Percentiles rank a stretch among this genome's conserved stretches.
These are phyloP conservation scores for Flaveria ramosissima DNA, from an alignment of 129 eudicot genomes.

Conservation along the genomic window DNA sequence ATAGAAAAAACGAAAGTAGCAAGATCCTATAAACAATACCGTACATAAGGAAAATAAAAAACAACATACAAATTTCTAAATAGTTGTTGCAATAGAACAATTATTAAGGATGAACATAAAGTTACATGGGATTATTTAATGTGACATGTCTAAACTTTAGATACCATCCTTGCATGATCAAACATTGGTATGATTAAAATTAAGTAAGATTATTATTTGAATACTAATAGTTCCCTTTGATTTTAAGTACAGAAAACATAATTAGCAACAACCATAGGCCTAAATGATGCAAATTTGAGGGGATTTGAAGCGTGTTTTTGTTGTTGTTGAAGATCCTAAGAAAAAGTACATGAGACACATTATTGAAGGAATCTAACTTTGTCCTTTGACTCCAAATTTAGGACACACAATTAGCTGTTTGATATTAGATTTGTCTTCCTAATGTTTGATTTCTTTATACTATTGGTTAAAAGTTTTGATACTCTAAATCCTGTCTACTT, in stretches of 20 bases:
- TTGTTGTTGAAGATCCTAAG: conserved; percentile 35
- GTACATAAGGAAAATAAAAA: too few relatives aligned
- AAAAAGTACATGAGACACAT: conserved; percentile 32
- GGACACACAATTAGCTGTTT: conserved; percentile 42
- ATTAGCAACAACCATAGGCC: conserved; percentile 35
- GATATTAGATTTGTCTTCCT: conserved; percentile 35
- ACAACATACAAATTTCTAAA: too few relatives aligned
- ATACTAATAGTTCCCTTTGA: not conserved
- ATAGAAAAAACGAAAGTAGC: too few relatives aligned
- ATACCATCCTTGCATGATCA: not conserved
- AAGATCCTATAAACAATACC: too few relatives aligned
- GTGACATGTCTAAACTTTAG: too few relatives aligned
- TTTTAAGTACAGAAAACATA: conserved; percentile 21
- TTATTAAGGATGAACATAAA: too few relatives aligned
- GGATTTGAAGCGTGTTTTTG: conserved; percentile 20
- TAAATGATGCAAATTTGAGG: conserved; percentile 25
- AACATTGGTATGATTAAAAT: not conserved
- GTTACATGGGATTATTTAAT: too few relatives aligned
- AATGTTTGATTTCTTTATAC: conserved; percentile 26
- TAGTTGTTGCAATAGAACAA: too few relatives aligned
- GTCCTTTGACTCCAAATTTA: conserved; percentile 43
- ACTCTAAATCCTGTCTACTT: conserved; percentile 29
- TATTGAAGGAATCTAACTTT: conserved; percentile 44
- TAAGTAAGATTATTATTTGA: not conserved
- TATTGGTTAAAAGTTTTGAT: conserved; percentile 22